phyloP scores from a whole-genome alignment of 192 early-diverging fungal genomes.

The Umbelopsis isabellina region DNA sequence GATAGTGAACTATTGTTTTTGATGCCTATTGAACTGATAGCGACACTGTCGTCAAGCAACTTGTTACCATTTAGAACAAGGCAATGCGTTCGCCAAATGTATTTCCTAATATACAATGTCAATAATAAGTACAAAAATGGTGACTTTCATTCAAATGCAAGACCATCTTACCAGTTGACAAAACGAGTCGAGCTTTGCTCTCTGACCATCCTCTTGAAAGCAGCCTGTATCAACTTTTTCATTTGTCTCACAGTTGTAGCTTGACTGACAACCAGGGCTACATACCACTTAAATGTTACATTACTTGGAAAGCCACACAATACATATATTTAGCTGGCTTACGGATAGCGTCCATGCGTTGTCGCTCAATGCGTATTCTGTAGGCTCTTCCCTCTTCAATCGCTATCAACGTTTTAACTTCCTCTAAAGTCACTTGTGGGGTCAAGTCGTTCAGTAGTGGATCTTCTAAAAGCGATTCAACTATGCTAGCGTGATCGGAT shows the following conservation, averaged over 20 bases:
- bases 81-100: slow-evolving; percentile 39
- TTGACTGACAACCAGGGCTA: slow-evolving; percentile 27
- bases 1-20: slow-evolving; percentile 24
- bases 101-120: slow-evolving; percentile 25
- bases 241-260: slow-evolving; percentile 26
- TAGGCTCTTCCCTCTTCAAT: slow-evolving; percentile 33
- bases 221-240: slow-evolving; percentile 18
- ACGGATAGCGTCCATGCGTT: slow-evolving; percentile 23
- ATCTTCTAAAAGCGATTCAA: slow-evolving; percentile 19
- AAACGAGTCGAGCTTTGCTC: neutral
- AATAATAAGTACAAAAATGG: neutral
- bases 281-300: neutral
- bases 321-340: neutral
- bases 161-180: slow-evolving; percentile 30
- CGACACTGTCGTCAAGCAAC: slow-evolving; percentile 24
- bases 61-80: slow-evolving; percentile 19
- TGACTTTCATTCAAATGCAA: neutral
- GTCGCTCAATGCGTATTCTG: slow-evolving; percentile 24
- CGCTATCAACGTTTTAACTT: slow-evolving; percentile 31
- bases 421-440: slow-evolving; percentile 2
- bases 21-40: slow-evolving; percentile 32
- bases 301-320: neutral
- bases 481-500: neutral
- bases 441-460: slow-evolving; percentile 31
- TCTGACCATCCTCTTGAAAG: slow-evolving; percentile 3